Evolutionary conservation across 139 green algal species (phyloP).

Genomic region (Coccomyxa sp.): DNA sequence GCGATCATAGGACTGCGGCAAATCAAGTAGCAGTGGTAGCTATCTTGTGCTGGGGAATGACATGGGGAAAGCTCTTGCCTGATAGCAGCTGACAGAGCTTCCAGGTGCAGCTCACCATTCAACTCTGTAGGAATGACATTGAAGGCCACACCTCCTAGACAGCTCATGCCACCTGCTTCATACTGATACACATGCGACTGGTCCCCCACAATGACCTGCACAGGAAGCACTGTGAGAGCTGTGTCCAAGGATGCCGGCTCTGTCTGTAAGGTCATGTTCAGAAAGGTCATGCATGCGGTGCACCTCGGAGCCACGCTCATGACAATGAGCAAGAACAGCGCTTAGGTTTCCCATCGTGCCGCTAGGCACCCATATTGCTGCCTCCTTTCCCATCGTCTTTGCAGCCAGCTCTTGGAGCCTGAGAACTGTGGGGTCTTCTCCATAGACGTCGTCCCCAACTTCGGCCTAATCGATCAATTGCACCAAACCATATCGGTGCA

Average conservation of each 20-base stretch:
- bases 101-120: conserved; percentile 21
- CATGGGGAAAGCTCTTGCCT: too few species aligned
- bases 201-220: conserved; percentile 46
- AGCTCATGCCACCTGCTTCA: conserved; percentile 44
- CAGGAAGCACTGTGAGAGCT: neutral
- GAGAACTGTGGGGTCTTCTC: conserved; percentile 67
- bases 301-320: conserved; percentile 16
- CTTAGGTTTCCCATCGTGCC: conserved; percentile 80
- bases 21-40: neutral
- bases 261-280: neutral
- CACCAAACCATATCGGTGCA: neutral
- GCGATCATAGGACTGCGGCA: neutral
- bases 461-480: conserved; percentile 20
- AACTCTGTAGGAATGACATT: conserved; percentile 6
- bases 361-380: conserved; percentile 63
- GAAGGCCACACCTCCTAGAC: conserved; percentile 28
- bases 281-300: neutral
- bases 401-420: conserved; percentile 49
- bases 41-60: too few species aligned
- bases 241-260: neutral
- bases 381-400: conserved; percentile 61
- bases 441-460: conserved; percentile 77
- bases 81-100: neutral
- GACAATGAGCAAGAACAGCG: conserved; percentile 38
- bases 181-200: conserved; percentile 50